Conservation (phyloP, 2,329 filamentous ascomycete species). For the Ascochyta clinopodiicola region DNA sequence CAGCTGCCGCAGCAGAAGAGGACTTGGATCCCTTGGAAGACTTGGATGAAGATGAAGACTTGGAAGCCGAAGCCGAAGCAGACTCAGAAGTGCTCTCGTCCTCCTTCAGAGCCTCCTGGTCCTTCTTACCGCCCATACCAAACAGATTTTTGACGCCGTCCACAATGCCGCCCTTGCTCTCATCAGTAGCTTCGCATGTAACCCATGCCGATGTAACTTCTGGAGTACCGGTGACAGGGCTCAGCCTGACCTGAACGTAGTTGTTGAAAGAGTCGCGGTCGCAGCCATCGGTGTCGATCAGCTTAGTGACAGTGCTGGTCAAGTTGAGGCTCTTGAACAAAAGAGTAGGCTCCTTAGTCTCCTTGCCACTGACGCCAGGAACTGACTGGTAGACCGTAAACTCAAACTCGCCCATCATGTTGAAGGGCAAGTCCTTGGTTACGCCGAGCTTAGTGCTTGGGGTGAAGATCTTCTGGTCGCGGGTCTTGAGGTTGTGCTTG, state of each 20-base stretch:
- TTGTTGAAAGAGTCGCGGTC: conserved; percentile 77
- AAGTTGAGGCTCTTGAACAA: conserved; percentile 81
- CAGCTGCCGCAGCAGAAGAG: conserved; percentile 52
- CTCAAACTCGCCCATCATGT: conserved; percentile 80
- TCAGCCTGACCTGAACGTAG: conserved; percentile 77
- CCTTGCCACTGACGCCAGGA: conserved; percentile 52
- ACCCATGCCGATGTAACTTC: conserved; percentile 77
- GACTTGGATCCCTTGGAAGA: conserved; percentile 51
- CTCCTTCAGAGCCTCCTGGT: conserved; percentile 73
- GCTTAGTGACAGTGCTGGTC: conserved; percentile 77
- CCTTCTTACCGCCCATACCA: conserved; percentile 90
- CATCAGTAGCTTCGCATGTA: conserved; percentile 80
- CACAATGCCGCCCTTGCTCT: conserved; percentile 80
- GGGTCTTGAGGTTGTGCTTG: conserved; percentile 70
- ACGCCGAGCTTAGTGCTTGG: conserved; percentile 76
- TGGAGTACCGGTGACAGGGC: conserved; percentile 76
- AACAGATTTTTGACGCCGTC: conserved; percentile 97
- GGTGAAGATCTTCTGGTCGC: conserved; percentile 83
- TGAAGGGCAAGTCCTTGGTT: conserved; percentile 84
- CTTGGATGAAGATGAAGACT: conserved; percentile 54
- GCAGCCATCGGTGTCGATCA: conserved; percentile 82
- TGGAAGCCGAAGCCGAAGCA: conserved; percentile 51
- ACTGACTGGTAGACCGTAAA: conserved; percentile 81
- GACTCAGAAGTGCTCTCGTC: conserved; percentile 51
- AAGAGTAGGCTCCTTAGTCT: conserved; percentile 66